Evolutionary conservation across 768 basidiomycete genomes (phyloP).

Genomic region (Phanerodontia chrysosporium): DNA sequence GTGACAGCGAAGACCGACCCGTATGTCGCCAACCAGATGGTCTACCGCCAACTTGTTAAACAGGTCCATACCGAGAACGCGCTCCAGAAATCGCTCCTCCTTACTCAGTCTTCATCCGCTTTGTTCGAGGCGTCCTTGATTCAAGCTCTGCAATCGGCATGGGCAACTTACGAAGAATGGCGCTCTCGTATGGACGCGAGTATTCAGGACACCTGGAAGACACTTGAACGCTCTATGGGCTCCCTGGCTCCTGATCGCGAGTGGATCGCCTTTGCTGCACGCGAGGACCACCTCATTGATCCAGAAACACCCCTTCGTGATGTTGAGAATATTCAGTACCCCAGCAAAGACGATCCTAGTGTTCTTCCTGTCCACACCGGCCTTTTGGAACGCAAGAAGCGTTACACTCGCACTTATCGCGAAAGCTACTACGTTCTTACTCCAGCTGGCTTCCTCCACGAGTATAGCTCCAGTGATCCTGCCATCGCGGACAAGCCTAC

Average conservation of each 20-base stretch:
- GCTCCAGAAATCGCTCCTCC: slow-evolving; percentile 94
- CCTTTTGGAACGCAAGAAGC: slow-evolving; percentile 90
- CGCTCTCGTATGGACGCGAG: slow-evolving; percentile 71
- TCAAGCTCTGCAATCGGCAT: slow-evolving; percentile 90
- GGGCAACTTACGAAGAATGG: slow-evolving; percentile 97
- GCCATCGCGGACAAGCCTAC: slow-evolving; percentile 53
- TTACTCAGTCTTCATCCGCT: slow-evolving; percentile 96
- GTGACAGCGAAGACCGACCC: slow-evolving; percentile 81
- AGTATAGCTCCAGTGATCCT: slow-evolving; percentile 78
- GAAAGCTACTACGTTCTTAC: slow-evolving; percentile 93
- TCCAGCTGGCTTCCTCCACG: slow-evolving; percentile 93
- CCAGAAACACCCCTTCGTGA: slow-evolving; percentile 93
- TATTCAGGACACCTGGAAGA: slow-evolving; percentile 71
- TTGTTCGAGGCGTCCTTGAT: slow-evolving; percentile 98
- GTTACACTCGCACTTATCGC: slow-evolving; percentile 81
- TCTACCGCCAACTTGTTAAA: slow-evolving; percentile 76
- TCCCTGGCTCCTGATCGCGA: slow-evolving; percentile 82
- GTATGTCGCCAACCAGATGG: slow-evolving; percentile 70
- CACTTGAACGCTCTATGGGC: slow-evolving; percentile 69
- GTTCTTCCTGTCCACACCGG: slow-evolving; percentile 87
- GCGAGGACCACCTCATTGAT: slow-evolving; percentile 92
- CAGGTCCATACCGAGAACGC: slow-evolving; percentile 98
- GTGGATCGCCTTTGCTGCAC: slow-evolving; percentile 93
- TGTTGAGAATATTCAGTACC: slow-evolving; percentile 74
- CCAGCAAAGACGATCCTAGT: slow-evolving; percentile 84